These are phyloP conservation scores for Hymenochaete sp. DNA, from an alignment of 1,284 basidiomycete genomes.

Conservation along the genomic window DNA sequence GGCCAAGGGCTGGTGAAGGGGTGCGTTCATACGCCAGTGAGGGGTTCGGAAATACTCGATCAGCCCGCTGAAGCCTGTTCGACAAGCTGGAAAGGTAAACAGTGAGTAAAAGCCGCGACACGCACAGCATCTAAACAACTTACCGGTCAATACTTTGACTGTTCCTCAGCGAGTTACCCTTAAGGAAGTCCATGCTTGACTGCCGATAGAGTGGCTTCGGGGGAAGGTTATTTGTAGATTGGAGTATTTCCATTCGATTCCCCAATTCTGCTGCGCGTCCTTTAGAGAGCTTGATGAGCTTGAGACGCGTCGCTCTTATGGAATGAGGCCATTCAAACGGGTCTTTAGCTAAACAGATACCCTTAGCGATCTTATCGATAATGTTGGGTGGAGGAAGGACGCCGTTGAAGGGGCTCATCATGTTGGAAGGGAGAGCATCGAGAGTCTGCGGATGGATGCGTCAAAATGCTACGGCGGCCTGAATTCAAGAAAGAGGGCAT, in stretches of 20 bases:
- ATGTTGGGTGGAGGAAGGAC: constrained; percentile 72
- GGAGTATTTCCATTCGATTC: constrained; percentile 30
- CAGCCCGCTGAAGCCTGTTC: constrained; percentile 56
- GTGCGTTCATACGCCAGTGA: constrained; percentile 50
- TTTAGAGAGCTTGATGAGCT: constrained; percentile 66
- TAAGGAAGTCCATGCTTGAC: constrained; percentile 79
- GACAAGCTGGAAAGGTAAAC: constrained; percentile 42
- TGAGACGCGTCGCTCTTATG: constrained; percentile 65
- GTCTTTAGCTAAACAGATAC: constrained; percentile 61
- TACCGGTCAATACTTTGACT: constrained; percentile 56
- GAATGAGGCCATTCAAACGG: constrained; percentile 72
- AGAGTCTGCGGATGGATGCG: constrained; percentile 44
- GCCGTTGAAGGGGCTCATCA: constrained; percentile 74
- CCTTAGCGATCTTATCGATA: constrained; percentile 72
- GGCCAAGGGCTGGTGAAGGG: constrained; percentile 19
- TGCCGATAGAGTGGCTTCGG: constrained; percentile 63
- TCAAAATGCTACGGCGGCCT: background rate
- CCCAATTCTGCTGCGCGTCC: constrained; percentile 47
- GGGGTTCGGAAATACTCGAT: constrained; percentile 43
- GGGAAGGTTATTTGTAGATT: constrained; percentile 35
- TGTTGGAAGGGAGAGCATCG: constrained; percentile 70
- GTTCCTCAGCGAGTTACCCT: constrained; percentile 40
- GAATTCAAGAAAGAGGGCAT: constrained; percentile 23
- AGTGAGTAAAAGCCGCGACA: constrained; percentile 7
- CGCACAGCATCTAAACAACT: constrained; percentile 22